Percentiles rank a stretch among this genome's conserved stretches.
phyloP scores from a whole-genome alignment of 2,329 filamentous ascomycete genomes.

The Calonectria crousiana region DNA sequence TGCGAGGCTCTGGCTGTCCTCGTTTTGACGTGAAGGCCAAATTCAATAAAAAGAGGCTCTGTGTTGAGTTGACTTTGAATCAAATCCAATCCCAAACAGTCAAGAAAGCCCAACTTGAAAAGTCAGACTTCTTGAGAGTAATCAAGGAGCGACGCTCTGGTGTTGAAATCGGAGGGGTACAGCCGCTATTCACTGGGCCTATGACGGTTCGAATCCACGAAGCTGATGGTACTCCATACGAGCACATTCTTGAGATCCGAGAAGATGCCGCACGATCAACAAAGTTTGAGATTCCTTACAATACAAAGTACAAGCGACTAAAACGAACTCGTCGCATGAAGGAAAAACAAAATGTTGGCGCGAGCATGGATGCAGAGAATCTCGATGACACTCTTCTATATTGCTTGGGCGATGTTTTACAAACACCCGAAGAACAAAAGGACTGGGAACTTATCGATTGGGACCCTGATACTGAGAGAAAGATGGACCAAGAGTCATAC shows the following conservation, averaged over 20 bases:
- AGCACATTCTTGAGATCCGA: conserved; percentile 96
- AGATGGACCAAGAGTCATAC: conserved; percentile 96
- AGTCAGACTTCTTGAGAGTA: conserved; percentile 84
- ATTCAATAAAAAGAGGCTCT: conserved; percentile 98
- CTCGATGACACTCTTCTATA: conserved; percentile 89
- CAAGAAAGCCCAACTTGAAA: conserved; percentile 67
- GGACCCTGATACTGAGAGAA: conserved; percentile 87
- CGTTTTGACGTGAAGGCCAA: conserved; percentile 86
- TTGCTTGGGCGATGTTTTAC: conserved; percentile 90
- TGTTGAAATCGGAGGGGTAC: conserved; percentile 76
- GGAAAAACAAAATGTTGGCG: conserved; percentile 72
- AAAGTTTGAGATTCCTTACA: conserved; percentile 96
- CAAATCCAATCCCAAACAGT: conserved; percentile 73
- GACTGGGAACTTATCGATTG: conserved; percentile 91
- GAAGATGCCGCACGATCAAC: conserved; percentile 80
- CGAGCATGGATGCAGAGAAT: conserved; percentile 70
- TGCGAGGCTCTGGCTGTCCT: conserved; percentile 89
- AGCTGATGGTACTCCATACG: conserved; percentile 96
- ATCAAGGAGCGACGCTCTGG: conserved; percentile 82
- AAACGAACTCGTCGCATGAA: conserved; percentile 89
- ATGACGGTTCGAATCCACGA: conserved; percentile 99
- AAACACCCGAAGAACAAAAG: conserved; percentile 82
- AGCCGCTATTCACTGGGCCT: conserved; percentile 89
- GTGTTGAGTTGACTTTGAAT: conserved; percentile 89
- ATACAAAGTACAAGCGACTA: conserved; percentile 97